phyloP scores from a whole-genome alignment of 805 yeast species.

The Wickerhamomyces bisporus region DNA sequence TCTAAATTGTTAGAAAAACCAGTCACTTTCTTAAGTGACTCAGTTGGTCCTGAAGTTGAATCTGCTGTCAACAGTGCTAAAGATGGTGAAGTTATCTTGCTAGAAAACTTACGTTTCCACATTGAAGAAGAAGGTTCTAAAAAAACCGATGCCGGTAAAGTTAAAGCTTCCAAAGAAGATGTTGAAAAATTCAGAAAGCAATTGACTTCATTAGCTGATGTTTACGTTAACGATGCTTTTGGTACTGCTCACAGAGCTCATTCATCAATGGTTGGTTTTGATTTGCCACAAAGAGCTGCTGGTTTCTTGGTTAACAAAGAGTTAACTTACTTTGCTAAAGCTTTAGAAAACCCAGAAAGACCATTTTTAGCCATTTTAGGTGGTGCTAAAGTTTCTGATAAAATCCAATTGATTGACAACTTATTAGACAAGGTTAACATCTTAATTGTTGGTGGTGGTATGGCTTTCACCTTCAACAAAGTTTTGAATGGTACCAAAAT shows the following conservation, averaged over 20 bases:
- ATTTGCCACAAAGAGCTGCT: constrained; percentile 92
- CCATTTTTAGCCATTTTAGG: constrained; percentile 98
- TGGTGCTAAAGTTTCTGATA: constrained; percentile 99
- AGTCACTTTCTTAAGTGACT: constrained; percentile 82
- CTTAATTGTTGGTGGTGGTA: constrained; percentile 98
- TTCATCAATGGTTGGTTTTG: constrained; percentile 98
- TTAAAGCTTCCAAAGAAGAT: constrained; percentile 82
- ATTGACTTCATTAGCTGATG: constrained; percentile 91
- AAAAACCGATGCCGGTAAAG: constrained; percentile 88
- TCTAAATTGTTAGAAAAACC: constrained; percentile 64
- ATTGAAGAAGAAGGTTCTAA: constrained; percentile 94
- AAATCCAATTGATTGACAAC: constrained; percentile 97
- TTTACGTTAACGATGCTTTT: constrained; percentile 95
- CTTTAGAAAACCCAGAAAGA: constrained; percentile 95
- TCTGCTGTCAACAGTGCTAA: constrained; percentile 66
- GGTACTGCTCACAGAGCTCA: constrained; percentile 99
- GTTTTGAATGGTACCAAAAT: constrained; percentile 78
- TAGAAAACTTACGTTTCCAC: constrained; percentile 98
- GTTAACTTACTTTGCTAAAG: constrained; percentile 95
- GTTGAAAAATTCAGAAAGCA: constrained; percentile 86
- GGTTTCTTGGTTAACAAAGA: constrained; percentile 99
- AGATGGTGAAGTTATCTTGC: constrained; percentile 78
- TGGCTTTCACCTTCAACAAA: constrained; percentile 99
- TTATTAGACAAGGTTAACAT: constrained; percentile 91
- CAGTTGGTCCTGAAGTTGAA: constrained; percentile 91